Evolutionary conservation across 805 yeast species (phyloP).

Genomic region (Candida sphagnicola): DNA sequence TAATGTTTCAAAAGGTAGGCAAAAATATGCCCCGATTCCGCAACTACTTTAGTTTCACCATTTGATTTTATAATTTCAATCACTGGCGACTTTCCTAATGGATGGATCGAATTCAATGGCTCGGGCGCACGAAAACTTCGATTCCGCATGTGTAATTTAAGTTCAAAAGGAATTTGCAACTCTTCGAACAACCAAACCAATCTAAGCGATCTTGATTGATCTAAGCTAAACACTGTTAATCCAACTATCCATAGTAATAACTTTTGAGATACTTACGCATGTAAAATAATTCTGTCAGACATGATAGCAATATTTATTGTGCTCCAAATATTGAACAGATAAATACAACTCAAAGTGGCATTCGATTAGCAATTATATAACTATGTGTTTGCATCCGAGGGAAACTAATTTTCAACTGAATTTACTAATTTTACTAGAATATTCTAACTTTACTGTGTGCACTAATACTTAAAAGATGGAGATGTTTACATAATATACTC

Average conservation of each 20-base stretch:
- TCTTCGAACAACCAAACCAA: slow-evolving; percentile 37
- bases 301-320: no score
- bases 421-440: no score
- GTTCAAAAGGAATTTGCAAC: slow-evolving; percentile 27
- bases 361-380: no score
- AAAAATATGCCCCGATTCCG: slow-evolving; percentile 61
- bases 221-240: slow-evolving; percentile 17
- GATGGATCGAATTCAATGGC: slow-evolving; percentile 28
- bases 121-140: slow-evolving; percentile 27
- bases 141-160: slow-evolving; percentile 26
- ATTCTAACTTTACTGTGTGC: no score
- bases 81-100: slow-evolving; percentile 35
- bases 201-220: slow-evolving; percentile 33
- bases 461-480: no score
- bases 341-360: no score
- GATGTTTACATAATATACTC: no score
- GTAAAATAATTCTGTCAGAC: slow-evolving; percentile 19
- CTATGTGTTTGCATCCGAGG: no score
- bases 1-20: slow-evolving; percentile 48
- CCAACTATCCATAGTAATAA: no score
- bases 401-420: no score
- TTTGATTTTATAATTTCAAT: slow-evolving; percentile 24
- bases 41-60: slow-evolving; percentile 23
- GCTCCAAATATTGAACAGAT: no score
- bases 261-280: slow-evolving; percentile 26